phyloP scores from a whole-genome alignment of 257 asterid genomes.

The Solanum chilense region DNA sequence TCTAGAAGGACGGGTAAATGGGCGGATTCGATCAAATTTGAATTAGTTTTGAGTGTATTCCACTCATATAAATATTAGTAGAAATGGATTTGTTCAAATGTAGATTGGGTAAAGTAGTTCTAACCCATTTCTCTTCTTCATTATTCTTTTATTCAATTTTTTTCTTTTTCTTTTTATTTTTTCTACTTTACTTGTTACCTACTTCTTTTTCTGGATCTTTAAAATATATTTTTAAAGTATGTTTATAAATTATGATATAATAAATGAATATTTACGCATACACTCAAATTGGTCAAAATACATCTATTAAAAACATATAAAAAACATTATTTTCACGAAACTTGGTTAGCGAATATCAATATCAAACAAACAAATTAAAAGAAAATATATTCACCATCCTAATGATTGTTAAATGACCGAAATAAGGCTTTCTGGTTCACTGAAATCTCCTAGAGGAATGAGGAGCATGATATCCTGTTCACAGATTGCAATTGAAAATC shows the following conservation, averaged over 20 bases:
- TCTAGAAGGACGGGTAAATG: background rate
- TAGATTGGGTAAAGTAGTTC: background rate
- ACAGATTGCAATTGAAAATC: background rate
- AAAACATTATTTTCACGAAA: no score
- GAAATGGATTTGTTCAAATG: background rate
- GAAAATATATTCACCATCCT: background rate
- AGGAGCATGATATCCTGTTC: background rate
- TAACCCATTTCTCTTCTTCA: background rate
- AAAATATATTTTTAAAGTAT: background rate
- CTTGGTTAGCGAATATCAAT: no score
- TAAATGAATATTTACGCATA: background rate
- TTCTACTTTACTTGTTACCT: background rate
- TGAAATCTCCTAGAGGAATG: background rate
- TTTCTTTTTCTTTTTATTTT: no score
- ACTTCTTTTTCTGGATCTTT: background rate
- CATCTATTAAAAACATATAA: no score
- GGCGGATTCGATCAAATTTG: background rate
- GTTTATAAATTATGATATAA: background rate
- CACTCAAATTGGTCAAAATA: background rate
- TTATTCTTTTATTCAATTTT: background rate
- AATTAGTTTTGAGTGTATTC: no score
- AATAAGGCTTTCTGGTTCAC: background rate
- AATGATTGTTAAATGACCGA: slow-evolving; percentile 7
- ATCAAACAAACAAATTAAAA: no score
- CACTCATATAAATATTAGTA: background rate